Percentiles rank a stretch among this genome's conserved stretches.
phyloP scores from a whole-genome alignment of 345 rosid genomes.

The Eucalyptus brandiana region DNA sequence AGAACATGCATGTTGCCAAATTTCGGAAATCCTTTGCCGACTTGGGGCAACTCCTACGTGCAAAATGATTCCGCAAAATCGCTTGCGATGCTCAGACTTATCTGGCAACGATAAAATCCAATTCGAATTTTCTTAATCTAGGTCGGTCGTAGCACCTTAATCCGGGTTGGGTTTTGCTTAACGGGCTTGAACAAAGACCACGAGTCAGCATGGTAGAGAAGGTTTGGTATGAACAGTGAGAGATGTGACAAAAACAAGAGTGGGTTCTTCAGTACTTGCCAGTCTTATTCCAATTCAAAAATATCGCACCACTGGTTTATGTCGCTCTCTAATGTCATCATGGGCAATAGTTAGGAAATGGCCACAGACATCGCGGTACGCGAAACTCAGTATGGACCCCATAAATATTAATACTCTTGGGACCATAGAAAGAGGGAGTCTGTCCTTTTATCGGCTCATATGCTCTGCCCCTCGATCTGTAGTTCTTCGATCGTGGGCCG shows the following conservation, averaged over 20 bases:
- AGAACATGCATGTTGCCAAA: neutral
- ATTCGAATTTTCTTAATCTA: neutral
- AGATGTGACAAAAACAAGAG: neutral
- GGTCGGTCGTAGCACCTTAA: neutral
- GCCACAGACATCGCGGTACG: rapidly evolving
- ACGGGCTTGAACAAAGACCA: neutral
- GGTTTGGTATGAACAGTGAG: neutral
- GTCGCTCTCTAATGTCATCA: neutral
- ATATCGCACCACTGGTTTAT: neutral
- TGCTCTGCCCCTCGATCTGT: too few relatives aligned
- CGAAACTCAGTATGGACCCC: neutral
- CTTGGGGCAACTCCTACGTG: neutral
- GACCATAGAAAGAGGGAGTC: neutral
- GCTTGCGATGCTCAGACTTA: neutral
- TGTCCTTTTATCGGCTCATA: too few relatives aligned
- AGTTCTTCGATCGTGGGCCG: too few relatives aligned
- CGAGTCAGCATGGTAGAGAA: neutral
- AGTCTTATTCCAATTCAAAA: neutral
- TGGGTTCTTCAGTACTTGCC: neutral
- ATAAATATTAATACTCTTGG: neutral
- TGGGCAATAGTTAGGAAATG: neutral
- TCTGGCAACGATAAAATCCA: too few relatives aligned
- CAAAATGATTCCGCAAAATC: neutral
- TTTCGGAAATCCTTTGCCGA: neutral
- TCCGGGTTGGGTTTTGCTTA: neutral